A percentile compares a stretch with the other conserved stretches of the same genome.
These are phyloP conservation scores for Podospora anserina DNA, from an alignment of 495 filamentous ascomycete genomes.

Conservation along the genomic window DNA sequence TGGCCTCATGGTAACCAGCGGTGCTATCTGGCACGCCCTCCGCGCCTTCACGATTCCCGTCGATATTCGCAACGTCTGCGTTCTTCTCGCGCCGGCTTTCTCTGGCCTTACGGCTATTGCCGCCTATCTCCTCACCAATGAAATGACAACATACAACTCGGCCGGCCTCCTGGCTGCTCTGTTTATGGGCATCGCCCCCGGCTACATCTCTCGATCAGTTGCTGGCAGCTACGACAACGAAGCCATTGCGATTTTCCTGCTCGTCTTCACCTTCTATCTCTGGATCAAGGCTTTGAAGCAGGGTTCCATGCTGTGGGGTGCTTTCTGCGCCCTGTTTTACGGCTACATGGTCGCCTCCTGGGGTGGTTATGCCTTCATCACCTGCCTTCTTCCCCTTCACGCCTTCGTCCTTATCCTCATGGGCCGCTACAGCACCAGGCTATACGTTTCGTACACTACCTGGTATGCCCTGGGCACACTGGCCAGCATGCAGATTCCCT, in stretches of 20 bases:
- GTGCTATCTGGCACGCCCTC: slow-evolving; percentile 91
- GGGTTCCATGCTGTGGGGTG: slow-evolving; percentile 94
- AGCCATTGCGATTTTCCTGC: slow-evolving; percentile 96
- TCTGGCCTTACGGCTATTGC: slow-evolving; percentile 93
- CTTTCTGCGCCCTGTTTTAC: slow-evolving; percentile 92
- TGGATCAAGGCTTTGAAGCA: slow-evolving; percentile 99
- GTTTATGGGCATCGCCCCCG: slow-evolving; percentile 97
- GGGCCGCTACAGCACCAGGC: slow-evolving; percentile 88
- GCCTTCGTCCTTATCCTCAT: slow-evolving; percentile 94
- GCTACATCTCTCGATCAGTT: slow-evolving; percentile 96
- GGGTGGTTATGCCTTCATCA: slow-evolving; percentile 99
- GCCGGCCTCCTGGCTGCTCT: slow-evolving; percentile 90
- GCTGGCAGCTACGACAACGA: slow-evolving; percentile 99
- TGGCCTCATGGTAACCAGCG: slow-evolving; percentile 98
- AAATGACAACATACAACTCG: slow-evolving; percentile 88
- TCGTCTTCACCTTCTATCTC: slow-evolving; percentile 97
- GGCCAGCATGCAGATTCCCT: slow-evolving; percentile 99
- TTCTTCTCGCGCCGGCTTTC: slow-evolving; percentile 91
- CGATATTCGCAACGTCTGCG: slow-evolving; percentile 98
- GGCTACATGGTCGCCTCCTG: slow-evolving; percentile 99
- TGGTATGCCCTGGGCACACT: slow-evolving; percentile 97
- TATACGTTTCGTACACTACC: slow-evolving; percentile 95
- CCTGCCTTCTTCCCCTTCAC: slow-evolving; percentile 93
- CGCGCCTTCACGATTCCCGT: slow-evolving; percentile 89
- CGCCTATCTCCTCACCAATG: slow-evolving; percentile 91